Evolutionary conservation across 2,329 filamentous ascomycete genomes (phyloP), one percentile per base, ranked within the genome.

Genomic region (Apiospora pterosperma): DNA sequence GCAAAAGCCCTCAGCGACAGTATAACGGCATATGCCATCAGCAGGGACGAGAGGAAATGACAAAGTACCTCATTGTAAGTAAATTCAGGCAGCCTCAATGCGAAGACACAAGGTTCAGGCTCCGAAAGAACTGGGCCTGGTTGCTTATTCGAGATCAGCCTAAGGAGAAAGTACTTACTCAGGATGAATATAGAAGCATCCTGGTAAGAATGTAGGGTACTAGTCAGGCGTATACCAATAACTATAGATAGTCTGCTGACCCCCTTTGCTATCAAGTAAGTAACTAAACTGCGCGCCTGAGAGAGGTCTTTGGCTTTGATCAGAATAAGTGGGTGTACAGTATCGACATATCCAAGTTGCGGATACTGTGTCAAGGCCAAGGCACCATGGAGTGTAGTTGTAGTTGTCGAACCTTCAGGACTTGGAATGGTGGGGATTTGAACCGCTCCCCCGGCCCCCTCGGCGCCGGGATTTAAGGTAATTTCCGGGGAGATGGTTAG

Each of bases 341-440:
- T 5, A 0, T n/a, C 5, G 4, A n/a, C 6, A 5, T 12, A 34
- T n/a, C 5, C 8, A 34, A 0, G 7, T 10, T 12, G 4, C 19
- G 21, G 28, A 8, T n/a, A 21, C 12, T 11, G 2, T 52, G 1
- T 8, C 5, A 7, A 1, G 23, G 7, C 23, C 10, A 5, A 28
- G 1, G 5, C 16, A 11, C 19, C 3, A 55, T 12, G 16, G 11
- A 34, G 19, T 34, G 23, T 52, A 52, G 8, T 5, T 21, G 11
- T 3, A 34, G 5, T 19, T n/a, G 16, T 21, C n/a, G 16, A 34
- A 4, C 2, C n/a, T 12, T 11, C 8, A 55, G 8, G 8, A n/a
- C n/a, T n/a, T n/a, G n/a, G n/a, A n/a, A n/a, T n/a, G n/a, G n/a
- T 34, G 3, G 6, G 12, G 12, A 4, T n/a, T 21, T 34, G 16